Evolutionary conservation across 2,329 filamentous ascomycete species (phyloP).

Genomic region (Dichotomopilus funicola): DNA sequence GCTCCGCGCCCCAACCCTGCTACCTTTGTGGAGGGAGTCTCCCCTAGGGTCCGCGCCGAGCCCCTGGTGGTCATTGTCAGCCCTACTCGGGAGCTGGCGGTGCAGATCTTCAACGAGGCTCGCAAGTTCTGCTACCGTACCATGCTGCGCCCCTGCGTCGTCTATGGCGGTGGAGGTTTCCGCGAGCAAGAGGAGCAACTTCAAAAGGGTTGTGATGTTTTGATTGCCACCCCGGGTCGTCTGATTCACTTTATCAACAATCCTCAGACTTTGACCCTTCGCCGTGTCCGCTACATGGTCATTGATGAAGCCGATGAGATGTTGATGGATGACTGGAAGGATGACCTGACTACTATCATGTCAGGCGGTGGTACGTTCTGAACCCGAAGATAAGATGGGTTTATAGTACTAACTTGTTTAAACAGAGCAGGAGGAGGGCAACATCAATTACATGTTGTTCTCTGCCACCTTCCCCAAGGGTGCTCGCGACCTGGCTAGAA

Average conservation of each 20-base stretch:
- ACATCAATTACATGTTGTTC: slow-evolving; percentile 72
- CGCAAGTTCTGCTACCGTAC: slow-evolving; percentile 90
- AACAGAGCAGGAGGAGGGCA: slow-evolving; percentile 67
- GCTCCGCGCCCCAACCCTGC: slow-evolving; percentile 65
- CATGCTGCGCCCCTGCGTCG: slow-evolving; percentile 85
- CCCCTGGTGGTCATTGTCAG: slow-evolving; percentile 80
- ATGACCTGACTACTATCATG: slow-evolving; percentile 69
- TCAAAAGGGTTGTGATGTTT: slow-evolving; percentile 76
- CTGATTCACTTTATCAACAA: slow-evolving; percentile 77
- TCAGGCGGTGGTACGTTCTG: slow-evolving; percentile 66
- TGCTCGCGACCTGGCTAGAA: slow-evolving; percentile 67
- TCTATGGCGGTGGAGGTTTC: slow-evolving; percentile 76
- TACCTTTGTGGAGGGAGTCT: slow-evolving; percentile 44
- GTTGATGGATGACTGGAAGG: slow-evolving; percentile 70
- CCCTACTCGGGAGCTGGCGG: slow-evolving; percentile 82
- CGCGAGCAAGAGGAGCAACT: slow-evolving; percentile 66
- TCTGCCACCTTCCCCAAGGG: slow-evolving; percentile 87
- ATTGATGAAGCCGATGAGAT: slow-evolving; percentile 96
- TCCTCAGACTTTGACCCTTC: slow-evolving; percentile 60
- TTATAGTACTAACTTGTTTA: slow-evolving; percentile 9
- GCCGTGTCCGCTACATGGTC: slow-evolving; percentile 71
- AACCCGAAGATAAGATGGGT: background rate
- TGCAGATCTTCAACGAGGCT: slow-evolving; percentile 92
- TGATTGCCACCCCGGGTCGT: slow-evolving; percentile 83
- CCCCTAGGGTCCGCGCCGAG: slow-evolving; percentile 61